phyloP scores from a whole-genome alignment of 148 eudicot species.

The Amaranthus cruentus region DNA sequence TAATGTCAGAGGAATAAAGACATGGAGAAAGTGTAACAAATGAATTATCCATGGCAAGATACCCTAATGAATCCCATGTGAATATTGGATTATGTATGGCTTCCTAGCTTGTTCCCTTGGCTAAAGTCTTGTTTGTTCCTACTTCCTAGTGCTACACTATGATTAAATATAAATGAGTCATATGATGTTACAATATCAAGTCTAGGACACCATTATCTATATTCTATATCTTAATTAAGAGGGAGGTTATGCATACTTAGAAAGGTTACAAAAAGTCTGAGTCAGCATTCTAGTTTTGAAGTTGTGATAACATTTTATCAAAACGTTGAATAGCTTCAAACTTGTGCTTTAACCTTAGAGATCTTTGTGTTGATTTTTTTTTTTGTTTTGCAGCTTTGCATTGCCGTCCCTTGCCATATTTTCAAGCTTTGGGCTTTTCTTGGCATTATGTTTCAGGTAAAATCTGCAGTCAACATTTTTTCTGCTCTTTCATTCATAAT shows the following conservation, averaged over 20 bases:
- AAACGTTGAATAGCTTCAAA: background rate
- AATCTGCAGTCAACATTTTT: background rate
- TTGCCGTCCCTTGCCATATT: slow-evolving; percentile 92
- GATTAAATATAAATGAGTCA: background rate
- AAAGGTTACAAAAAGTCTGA: background rate
- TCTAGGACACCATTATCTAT: background rate
- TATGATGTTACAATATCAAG: background rate
- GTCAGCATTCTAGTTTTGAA: background rate
- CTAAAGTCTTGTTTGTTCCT: background rate
- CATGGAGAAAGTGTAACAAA: background rate
- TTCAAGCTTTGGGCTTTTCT: slow-evolving; percentile 96
- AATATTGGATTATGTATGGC: no score
- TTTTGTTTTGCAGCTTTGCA: slow-evolving; percentile 59
- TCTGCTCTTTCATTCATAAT: background rate
- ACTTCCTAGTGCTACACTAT: background rate
- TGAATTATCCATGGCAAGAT: background rate
- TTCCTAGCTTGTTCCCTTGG: no score
- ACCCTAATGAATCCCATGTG: background rate
- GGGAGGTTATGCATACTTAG: background rate
- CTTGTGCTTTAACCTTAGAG: no score
- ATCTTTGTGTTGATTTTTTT: slow-evolving; percentile 1
- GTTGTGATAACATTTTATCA: background rate
- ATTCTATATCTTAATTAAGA: background rate
- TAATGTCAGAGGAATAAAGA: no score
- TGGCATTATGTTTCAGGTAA: slow-evolving; percentile 93